phyloP scores from a whole-genome alignment of 306 rosid genomes.

The Trichosanthes truncata region DNA sequence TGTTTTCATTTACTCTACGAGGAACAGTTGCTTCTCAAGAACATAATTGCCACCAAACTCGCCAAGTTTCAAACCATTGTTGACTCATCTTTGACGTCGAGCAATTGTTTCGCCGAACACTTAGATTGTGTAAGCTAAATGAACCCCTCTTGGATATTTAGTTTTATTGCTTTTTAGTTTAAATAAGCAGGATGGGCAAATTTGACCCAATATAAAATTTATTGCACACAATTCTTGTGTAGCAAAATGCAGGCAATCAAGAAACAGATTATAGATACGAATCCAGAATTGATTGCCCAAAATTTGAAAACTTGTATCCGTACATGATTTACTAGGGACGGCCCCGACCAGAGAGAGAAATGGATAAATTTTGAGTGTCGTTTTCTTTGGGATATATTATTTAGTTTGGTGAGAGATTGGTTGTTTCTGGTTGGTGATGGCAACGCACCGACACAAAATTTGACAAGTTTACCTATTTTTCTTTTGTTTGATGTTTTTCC shows the following conservation, averaged over 20 bases:
- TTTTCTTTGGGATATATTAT: background rate
- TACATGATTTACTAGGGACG: too few relatives aligned
- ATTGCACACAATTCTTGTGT: background rate
- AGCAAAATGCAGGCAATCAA: background rate
- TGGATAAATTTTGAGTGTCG: background rate
- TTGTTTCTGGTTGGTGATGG: background rate
- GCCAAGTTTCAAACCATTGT: too few relatives aligned
- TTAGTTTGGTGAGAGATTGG: background rate
- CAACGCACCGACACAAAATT: background rate
- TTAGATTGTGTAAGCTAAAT: too few relatives aligned
- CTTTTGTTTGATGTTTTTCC: background rate
- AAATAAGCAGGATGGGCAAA: background rate
- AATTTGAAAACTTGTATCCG: background rate
- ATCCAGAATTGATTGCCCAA: background rate
- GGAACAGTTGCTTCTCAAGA: too few relatives aligned
- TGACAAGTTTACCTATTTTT: background rate
- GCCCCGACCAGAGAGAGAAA: too few relatives aligned
- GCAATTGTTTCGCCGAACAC: background rate
- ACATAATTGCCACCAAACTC: too few relatives aligned
- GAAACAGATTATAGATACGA: background rate
- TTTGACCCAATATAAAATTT: too few relatives aligned
- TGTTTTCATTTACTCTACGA: background rate
- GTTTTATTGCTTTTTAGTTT: too few relatives aligned
- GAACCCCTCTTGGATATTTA: background rate
- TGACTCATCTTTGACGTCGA: background rate